These are phyloP conservation scores for Penicillium desertorum DNA, from an alignment of 495 filamentous ascomycete genomes.

Conservation along the genomic window DNA sequence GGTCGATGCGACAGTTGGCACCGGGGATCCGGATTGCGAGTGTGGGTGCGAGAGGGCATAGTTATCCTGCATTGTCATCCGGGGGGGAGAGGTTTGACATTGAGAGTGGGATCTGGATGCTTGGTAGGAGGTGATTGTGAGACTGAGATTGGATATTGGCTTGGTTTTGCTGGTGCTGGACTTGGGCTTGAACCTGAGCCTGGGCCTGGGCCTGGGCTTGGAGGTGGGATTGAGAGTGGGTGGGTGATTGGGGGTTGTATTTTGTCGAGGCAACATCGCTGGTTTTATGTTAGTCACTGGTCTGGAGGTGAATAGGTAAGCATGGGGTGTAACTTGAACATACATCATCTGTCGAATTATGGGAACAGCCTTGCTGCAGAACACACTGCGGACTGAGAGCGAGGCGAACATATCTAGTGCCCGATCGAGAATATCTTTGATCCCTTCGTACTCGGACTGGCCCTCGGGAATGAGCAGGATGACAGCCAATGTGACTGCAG, in stretches of 20 bases:
- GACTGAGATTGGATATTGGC: conserved; percentile 3
- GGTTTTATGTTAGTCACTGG: conserved; percentile 10
- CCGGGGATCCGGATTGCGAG: conserved; percentile 25
- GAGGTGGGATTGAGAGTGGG: conserved; percentile 14
- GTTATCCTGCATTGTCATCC: conserved; percentile 18
- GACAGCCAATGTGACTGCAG: conserved; percentile 35
- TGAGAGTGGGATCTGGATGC: conserved; percentile 16
- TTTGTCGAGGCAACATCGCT: conserved; percentile 19
- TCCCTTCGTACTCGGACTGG: conserved; percentile 36
- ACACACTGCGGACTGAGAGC: conserved; percentile 39
- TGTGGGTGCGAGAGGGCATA: conserved; percentile 20
- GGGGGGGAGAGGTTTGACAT: conserved; percentile 15
- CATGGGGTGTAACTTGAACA: conserved; percentile 9
- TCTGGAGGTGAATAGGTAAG: not conserved
- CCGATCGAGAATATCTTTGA: conserved; percentile 31
- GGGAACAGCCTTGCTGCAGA: conserved; percentile 46
- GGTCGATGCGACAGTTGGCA: conserved; percentile 27
- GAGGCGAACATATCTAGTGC: conserved; percentile 42
- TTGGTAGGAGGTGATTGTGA: conserved; percentile 6
- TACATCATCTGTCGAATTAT: conserved; percentile 42
- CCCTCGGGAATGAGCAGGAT: conserved; percentile 36
- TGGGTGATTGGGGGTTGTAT: conserved; percentile 14
- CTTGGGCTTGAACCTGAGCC: conserved; percentile 4
- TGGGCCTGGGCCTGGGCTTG: conserved; percentile 10
- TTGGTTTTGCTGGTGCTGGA: conserved; percentile 9